phyloP scores from a whole-genome alignment of 1,284 basidiomycete genomes.

The Trichosporon sp. region DNA sequence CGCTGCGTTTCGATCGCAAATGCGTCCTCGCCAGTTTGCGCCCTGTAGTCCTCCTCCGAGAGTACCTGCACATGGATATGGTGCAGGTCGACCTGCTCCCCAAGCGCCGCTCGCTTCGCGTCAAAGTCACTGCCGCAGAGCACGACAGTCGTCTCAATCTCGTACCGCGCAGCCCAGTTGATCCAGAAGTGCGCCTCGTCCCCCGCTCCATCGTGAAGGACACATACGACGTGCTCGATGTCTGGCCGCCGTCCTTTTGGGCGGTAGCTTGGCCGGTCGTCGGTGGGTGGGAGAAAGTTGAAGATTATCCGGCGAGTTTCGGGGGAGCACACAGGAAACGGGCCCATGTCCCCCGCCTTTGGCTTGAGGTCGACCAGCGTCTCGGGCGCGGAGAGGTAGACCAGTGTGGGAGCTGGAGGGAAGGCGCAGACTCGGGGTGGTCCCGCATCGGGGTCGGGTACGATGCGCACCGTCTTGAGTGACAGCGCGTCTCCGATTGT shows the following conservation, averaged over 20 bases:
- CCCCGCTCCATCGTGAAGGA: neutral
- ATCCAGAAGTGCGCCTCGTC: slow-evolving; percentile 7
- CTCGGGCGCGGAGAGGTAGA: slow-evolving; percentile 1
- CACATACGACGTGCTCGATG: slow-evolving; percentile 1
- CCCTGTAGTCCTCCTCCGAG: neutral
- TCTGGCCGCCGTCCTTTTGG: neutral
- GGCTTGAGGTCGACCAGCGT: neutral
- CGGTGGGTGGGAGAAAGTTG: neutral
- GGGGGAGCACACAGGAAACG: neutral
- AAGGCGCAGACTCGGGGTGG: neutral
- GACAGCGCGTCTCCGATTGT: neutral
- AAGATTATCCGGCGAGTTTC: neutral
- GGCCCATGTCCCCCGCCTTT: neutral
- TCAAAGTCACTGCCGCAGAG: neutral
- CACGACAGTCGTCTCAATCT: slow-evolving; percentile 1
- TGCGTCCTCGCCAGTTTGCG: neutral
- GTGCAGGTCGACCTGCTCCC: slow-evolving; percentile 1
- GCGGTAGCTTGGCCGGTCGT: neutral
- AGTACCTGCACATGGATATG: neutral
- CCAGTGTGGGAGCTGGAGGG: neutral
- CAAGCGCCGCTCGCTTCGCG: slow-evolving; percentile 5
- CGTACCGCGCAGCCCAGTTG: slow-evolving; percentile 5
- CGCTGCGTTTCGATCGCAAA: neutral
- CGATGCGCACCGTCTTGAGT: neutral
- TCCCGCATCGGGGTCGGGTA: neutral